A percentile compares a stretch with the other conserved stretches of the same genome.
phyloP scores from a whole-genome alignment of 495 filamentous ascomycete species.

The Neurospora sp. region DNA sequence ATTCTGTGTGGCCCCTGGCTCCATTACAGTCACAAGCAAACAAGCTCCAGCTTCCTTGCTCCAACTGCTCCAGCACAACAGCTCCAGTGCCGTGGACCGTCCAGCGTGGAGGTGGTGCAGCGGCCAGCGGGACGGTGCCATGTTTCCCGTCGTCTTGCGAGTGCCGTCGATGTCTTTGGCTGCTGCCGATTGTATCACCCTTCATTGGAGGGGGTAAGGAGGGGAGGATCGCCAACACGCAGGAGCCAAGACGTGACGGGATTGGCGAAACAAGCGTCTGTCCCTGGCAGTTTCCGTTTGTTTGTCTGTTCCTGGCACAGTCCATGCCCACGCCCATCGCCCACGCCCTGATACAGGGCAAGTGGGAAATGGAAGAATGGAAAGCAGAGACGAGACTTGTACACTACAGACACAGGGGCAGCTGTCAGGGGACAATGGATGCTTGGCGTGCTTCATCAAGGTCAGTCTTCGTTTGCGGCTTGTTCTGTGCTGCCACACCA shows the following conservation, averaged over 20 bases:
- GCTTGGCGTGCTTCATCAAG: not conserved
- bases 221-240: not conserved
- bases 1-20: not conserved
- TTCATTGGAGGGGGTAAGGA: not conserved
- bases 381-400: not conserved
- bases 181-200: not conserved
- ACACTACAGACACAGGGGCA: not conserved
- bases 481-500: not conserved
- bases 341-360: not conserved
- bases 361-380: not conserved
- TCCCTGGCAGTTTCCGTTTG: not conserved
- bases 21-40: not conserved
- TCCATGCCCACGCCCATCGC: not conserved
- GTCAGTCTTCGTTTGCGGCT: not conserved
- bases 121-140: not conserved
- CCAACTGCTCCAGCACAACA: not conserved
- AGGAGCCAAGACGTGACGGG: not conserved
- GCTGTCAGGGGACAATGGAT: not conserved
- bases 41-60: not conserved
- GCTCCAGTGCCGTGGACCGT: not conserved
- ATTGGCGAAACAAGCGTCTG: not conserved
- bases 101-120: not conserved
- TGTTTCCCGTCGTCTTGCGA: not conserved
- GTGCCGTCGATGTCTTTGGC: not conserved
- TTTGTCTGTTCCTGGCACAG: not conserved